These are phyloP conservation scores for Scenedesmus sp. DNA, from an alignment of 163 green algal genomes.

Conservation along the genomic window DNA sequence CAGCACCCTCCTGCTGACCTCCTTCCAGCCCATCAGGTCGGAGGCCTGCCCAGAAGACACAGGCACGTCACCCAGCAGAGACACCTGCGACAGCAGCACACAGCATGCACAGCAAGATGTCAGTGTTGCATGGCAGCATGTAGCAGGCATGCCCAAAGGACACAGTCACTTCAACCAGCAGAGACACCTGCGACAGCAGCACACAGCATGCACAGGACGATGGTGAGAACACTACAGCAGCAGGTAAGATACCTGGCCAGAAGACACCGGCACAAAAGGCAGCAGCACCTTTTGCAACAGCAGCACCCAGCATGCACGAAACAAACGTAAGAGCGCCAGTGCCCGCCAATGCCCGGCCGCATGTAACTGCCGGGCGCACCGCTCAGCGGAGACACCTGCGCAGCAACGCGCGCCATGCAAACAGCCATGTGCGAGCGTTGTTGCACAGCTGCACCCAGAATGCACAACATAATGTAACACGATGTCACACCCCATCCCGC, in stretches of 20 bases:
- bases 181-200: constrained; percentile 19
- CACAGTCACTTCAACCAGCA: constrained; percentile 28
- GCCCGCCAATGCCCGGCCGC: too few relatives aligned
- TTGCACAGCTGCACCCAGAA: too few relatives aligned
- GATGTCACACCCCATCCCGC: neutral
- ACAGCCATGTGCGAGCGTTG: too few relatives aligned
- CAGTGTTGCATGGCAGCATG: neutral
- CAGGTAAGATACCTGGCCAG: neutral
- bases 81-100: constrained; percentile 36
- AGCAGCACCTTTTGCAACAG: neutral
- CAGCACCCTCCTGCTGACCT: constrained; percentile 28
- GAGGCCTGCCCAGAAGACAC: constrained; percentile 15
- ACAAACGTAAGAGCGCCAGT: too few relatives aligned
- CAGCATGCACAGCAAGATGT: neutral
- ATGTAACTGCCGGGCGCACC: too few relatives aligned
- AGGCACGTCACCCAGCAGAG: constrained; percentile 35
- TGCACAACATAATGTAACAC: too few relatives aligned
- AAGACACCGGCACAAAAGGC: neutral
- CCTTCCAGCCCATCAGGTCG: constrained; percentile 42
- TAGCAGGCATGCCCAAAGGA: neutral
- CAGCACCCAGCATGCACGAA: neutral
- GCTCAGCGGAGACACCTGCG: too few relatives aligned
- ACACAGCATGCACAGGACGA: neutral
- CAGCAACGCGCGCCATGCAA: too few relatives aligned
- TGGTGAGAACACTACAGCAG: neutral